These are phyloP conservation scores for Lathyrus tuberosus DNA, from an alignment of 306 rosid genomes.

Conservation along the genomic window DNA sequence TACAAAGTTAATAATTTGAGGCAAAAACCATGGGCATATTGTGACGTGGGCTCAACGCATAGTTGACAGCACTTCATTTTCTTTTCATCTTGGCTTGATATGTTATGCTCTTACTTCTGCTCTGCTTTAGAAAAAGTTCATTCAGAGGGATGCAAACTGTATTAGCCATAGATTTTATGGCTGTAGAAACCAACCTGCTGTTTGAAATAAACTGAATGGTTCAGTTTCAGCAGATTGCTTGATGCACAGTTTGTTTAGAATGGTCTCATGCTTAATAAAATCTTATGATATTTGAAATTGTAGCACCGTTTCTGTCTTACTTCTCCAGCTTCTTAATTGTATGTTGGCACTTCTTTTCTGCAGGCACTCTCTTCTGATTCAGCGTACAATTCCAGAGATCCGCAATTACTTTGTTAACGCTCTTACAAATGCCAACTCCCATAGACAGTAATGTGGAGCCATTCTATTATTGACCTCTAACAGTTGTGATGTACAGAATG, in stretches of 20 bases:
- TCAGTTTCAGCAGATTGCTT: too few species aligned
- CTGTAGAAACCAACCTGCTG: too few species aligned
- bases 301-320: too few species aligned
- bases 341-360: slow-evolving; percentile 46
- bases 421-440: slow-evolving; percentile 72
- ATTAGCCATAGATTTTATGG: too few species aligned
- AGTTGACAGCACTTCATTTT: not conserved
- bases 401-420: slow-evolving; percentile 76
- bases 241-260: too few species aligned
- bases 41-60: too few species aligned
- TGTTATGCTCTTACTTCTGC: slow-evolving; percentile 26
- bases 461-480: slow-evolving; percentile 65
- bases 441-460: slow-evolving; percentile 56
- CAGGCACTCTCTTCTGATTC: slow-evolving; percentile 83
- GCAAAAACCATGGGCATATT: slow-evolving; percentile 22
- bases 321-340: slow-evolving; percentile 19
- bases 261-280: too few species aligned
- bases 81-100: not conserved
- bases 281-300: too few species aligned
- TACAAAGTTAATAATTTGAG: slow-evolving; percentile 15
- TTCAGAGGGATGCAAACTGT: too few species aligned
- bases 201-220: too few species aligned
- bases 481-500: slow-evolving; percentile 76
- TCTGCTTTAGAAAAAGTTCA: slow-evolving; percentile 23
- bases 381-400: slow-evolving; percentile 78